phyloP scores from a whole-genome alignment of 2,329 filamentous ascomycete species.

The Aspergillus vadensis region DNA sequence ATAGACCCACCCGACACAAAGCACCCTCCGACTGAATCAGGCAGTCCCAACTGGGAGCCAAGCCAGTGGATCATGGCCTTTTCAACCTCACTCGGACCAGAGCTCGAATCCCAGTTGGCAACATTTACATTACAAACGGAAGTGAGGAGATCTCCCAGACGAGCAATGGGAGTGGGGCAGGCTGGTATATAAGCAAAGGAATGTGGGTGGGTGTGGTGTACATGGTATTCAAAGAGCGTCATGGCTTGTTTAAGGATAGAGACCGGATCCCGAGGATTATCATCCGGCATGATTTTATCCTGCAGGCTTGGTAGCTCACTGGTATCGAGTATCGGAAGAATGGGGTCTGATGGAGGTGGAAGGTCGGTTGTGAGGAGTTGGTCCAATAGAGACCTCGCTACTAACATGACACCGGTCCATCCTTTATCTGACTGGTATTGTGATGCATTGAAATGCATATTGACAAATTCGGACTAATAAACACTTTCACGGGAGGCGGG shows the following conservation, averaged over 20 bases:
- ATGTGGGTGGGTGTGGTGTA: neutral
- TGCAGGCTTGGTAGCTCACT: neutral
- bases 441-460: neutral
- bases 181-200: neutral
- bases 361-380: neutral
- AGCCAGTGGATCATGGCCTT: conserved; percentile 21
- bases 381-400: neutral
- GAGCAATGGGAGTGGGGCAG: neutral
- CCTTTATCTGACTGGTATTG: neutral
- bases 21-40: conserved; percentile 17
- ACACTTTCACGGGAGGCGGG: neutral
- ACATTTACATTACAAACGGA: neutral
- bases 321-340: neutral
- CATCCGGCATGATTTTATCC: neutral
- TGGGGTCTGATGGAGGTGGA: neutral
- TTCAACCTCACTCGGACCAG: conserved; percentile 18
- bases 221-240: neutral
- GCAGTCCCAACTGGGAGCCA: conserved; percentile 13
- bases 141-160: neutral
- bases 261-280: neutral
- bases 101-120: neutral
- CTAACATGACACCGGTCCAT: neutral
- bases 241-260: neutral
- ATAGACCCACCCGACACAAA: conserved; percentile 27
- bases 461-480: neutral